Conservation (phyloP, 1,284 basidiomycete species). For the Austroboletus olivaceoglutinosus region DNA sequence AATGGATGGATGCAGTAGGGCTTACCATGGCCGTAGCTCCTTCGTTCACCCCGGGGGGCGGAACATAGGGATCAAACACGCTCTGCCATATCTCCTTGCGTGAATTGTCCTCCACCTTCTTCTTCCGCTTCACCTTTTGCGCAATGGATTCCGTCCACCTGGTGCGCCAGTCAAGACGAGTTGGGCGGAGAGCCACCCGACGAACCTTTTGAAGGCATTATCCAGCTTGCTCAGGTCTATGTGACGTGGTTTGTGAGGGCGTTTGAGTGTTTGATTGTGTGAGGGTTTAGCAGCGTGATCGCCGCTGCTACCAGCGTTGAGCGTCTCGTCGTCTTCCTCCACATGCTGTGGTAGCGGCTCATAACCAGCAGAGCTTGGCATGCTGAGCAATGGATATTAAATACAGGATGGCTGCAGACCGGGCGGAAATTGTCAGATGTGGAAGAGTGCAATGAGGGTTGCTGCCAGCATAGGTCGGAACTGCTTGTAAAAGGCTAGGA, state of each 20-base stretch:
- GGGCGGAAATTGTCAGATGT: conserved; percentile 1
- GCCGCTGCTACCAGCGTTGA: conserved; percentile 37
- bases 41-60: conserved; percentile 27
- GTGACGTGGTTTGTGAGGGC: conserved; percentile 53
- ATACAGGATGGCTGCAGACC: conserved; percentile 5
- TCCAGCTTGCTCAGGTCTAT: conserved; percentile 78
- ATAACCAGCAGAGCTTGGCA: conserved; percentile 60
- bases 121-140: conserved; percentile 79
- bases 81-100: conserved; percentile 74
- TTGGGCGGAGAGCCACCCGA: conserved; percentile 1
- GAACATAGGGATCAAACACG: conserved; percentile 63
- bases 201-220: conserved; percentile 74
- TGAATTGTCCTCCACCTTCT: conserved; percentile 63
- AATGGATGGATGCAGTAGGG: neutral
- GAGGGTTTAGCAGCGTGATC: conserved; percentile 35
- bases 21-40: conserved; percentile 17
- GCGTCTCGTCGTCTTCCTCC: conserved; percentile 59
- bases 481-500: conserved; percentile 9
- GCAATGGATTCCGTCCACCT: conserved; percentile 86
- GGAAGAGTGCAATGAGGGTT: conserved; percentile 15
- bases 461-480: conserved; percentile 13
- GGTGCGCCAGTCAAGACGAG: conserved; percentile 4
- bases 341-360: conserved; percentile 60
- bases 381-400: conserved; percentile 19
- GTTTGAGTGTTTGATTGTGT: conserved; percentile 43